Base-by-base conservation (phyloP, 306 rosid species). In the Canavalia ensiformis region DNA sequence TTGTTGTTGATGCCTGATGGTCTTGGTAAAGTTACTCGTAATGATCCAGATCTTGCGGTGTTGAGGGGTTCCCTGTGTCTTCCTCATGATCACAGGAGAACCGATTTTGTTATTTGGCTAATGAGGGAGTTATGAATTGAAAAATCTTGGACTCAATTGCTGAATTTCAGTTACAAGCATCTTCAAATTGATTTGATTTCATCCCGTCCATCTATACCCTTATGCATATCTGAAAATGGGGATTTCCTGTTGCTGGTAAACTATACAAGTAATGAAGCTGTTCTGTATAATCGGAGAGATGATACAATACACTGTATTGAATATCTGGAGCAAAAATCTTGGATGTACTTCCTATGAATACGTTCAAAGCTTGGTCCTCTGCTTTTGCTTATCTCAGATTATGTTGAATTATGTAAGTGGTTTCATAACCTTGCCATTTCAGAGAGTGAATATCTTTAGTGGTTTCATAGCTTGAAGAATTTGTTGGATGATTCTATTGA, bases 101-200 rank as follows among this genome's bases (percentile, higher is more conserved):
- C 79, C 7, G 69, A 71, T 52, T 77, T 70, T 31, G 79, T 77
- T 62, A 74, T 77, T 67, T 83, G 86, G 86, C 28, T 76, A 10
- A 69, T 82, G 82, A 76, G 35, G 72, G 86, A 69, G 6, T 51
- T 39, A 52, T 82, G 83, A 33, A 63, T 77, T 0, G 29, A 31
- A 31, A 63, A 42, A 13, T 83, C 82, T 37, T 83, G 86, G 82
- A 45, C 74, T 68, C 56, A 0, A 3, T 29, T 46, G 8, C 10
- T 46, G 42, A 45, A 29, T 0, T 25, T 45, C 1, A 29, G 41
- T 46, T 68, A 45, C 29, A 5, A 68, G 37, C 28, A 68, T 45
- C 28, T 68, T 46, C 41, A 46, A 45, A 0, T 0, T 62, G 7
- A 4, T 4, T 1, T 1, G 9, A 6, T 5, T 35, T 5, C 3